These are phyloP conservation scores for Chalara sp. DNA, from an alignment of 2,329 filamentous ascomycete species.

Conservation along the genomic window DNA sequence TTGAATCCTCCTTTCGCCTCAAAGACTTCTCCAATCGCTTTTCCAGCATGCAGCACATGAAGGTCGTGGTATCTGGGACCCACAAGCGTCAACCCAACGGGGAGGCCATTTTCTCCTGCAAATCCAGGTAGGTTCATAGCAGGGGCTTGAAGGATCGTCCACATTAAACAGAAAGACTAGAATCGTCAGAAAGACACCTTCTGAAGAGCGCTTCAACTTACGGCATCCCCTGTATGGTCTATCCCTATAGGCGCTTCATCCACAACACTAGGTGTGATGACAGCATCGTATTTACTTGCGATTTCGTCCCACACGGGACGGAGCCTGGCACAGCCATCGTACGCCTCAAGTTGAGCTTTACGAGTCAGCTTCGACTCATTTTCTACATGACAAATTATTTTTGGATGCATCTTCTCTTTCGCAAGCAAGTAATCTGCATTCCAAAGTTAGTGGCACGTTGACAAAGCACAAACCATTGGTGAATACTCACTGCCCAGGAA, in stretches of 20 bases:
- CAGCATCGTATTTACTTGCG: slow-evolving; percentile 42
- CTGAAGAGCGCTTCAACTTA: slow-evolving; percentile 15
- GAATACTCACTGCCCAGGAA: slow-evolving; percentile 35
- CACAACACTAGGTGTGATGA: slow-evolving; percentile 50
- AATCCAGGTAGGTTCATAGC: slow-evolving; percentile 61
- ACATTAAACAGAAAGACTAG: slow-evolving; percentile 24
- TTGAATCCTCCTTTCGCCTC: slow-evolving; percentile 31
- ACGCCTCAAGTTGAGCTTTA: slow-evolving; percentile 43
- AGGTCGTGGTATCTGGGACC: slow-evolving; percentile 38
- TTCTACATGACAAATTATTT: slow-evolving; percentile 44
- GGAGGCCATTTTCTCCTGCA: slow-evolving; percentile 47
- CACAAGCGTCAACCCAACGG: slow-evolving; percentile 50
- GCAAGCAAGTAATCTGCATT: slow-evolving; percentile 40
- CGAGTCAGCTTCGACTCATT: slow-evolving; percentile 36
- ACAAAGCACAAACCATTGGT: background rate
- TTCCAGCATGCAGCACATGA: slow-evolving; percentile 34
- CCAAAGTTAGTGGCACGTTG: background rate
- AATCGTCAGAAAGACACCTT: no score
- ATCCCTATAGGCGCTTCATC: slow-evolving; percentile 53
- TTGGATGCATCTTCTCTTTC: slow-evolving; percentile 38
- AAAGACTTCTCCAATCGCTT: slow-evolving; percentile 34
- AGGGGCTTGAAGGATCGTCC: slow-evolving; percentile 46
- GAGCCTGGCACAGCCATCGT: slow-evolving; percentile 46
- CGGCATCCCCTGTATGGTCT: slow-evolving; percentile 46
- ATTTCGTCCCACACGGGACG: slow-evolving; percentile 49